phyloP scores from a whole-genome alignment of 2,329 filamentous ascomycete genomes.

The Rhynchosporium agropyri region DNA sequence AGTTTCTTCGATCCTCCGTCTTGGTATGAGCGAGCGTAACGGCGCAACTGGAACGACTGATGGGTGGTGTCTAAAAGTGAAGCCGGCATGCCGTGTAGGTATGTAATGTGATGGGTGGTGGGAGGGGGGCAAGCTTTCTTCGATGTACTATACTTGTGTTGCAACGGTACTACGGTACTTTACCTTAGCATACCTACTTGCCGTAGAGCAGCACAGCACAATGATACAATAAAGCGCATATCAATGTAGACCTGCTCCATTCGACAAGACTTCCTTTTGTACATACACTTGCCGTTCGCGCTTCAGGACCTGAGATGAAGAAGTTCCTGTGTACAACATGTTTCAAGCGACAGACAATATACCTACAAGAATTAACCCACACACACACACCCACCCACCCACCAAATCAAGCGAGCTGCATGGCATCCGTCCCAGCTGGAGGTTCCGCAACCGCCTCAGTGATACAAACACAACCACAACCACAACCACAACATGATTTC shows the following conservation, averaged over 20 bases:
- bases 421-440: not conserved
- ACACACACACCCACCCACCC: too few species aligned
- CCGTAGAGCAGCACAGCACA: slow-evolving; percentile 21
- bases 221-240: slow-evolving; percentile 28
- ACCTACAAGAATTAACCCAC: too few species aligned
- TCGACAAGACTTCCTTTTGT: too few species aligned
- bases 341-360: too few species aligned
- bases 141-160: slow-evolving; percentile 33
- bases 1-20: slow-evolving; percentile 23
- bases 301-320: too few species aligned
- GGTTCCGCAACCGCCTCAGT: too few species aligned
- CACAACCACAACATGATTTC: too few species aligned
- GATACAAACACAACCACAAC: too few species aligned
- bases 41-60: slow-evolving; percentile 26
- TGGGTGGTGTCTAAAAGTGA: slow-evolving; percentile 30
- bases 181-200: slow-evolving; percentile 2
- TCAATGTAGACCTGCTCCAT: not conserved
- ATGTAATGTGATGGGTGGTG: too few species aligned
- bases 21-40: slow-evolving; percentile 26
- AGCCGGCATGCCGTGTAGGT: slow-evolving; percentile 24
- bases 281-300: too few species aligned
- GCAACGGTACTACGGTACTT: not conserved
- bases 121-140: slow-evolving; percentile 22
- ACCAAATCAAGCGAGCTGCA: not conserved
- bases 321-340: too few species aligned